Percentiles rank a stretch among this genome's conserved stretches.
phyloP scores from a whole-genome alignment of 257 asterid species.

The Galeopsis tetrahit region DNA sequence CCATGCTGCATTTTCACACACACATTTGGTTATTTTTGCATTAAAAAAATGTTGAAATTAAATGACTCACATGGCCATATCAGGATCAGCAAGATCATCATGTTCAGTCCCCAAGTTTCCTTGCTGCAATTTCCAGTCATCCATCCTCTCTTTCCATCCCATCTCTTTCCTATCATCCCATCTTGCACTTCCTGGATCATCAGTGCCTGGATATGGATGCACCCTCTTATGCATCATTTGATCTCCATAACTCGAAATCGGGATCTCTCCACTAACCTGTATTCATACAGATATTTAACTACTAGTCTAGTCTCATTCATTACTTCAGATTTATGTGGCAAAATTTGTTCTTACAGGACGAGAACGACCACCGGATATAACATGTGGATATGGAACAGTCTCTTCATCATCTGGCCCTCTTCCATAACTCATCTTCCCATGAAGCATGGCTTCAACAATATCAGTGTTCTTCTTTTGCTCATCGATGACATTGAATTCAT shows the following conservation, averaged over 20 bases:
- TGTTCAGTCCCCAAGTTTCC: conserved; percentile 69
- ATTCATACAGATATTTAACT: not conserved
- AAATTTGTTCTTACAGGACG: conserved; percentile 54
- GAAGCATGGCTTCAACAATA: conserved; percentile 86
- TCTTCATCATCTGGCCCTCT: conserved; percentile 92
- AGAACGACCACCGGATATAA: conserved; percentile 79
- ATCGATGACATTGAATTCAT: conserved; percentile 85
- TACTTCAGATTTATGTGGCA: not conserved
- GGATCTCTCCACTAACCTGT: conserved; percentile 88
- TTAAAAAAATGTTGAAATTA: not conserved
- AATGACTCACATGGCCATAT: conserved; percentile 69
- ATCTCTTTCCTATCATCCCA: conserved; percentile 86
- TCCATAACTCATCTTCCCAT: conserved; percentile 97
- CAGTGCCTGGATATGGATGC: conserved; percentile 75
- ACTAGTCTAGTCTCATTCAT: not conserved
- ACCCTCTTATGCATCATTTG: conserved; percentile 80
- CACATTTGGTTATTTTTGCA: not conserved
- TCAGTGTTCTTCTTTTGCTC: conserved; percentile 66
- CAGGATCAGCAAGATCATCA: conserved; percentile 74
- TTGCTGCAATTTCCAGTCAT: conserved; percentile 95
- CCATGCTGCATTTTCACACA: conserved; percentile 63
- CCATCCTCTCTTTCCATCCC: conserved; percentile 96
- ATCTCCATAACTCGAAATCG: conserved; percentile 70
- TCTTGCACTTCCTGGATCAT: conserved; percentile 79
- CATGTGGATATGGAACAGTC: conserved; percentile 71